phyloP scores from a whole-genome alignment of 306 rosid genomes.

The Rosa chinensis region DNA sequence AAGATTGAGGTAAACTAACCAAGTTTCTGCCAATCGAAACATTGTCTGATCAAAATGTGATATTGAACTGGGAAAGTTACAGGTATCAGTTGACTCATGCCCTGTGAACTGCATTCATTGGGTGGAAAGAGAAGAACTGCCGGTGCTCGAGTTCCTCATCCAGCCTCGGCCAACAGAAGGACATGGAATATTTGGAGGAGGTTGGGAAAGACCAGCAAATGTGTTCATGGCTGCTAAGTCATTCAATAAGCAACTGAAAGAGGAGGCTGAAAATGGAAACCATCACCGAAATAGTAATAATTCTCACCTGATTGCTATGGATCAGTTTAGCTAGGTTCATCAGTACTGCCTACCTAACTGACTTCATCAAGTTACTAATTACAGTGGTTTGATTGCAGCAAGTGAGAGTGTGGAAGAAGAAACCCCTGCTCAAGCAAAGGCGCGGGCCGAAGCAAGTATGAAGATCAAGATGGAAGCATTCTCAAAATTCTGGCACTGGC shows the following conservation, averaged over 20 bases:
- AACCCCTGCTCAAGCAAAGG: slow-evolving; percentile 71
- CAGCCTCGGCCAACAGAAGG: slow-evolving; percentile 68
- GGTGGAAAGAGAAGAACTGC: slow-evolving; percentile 62
- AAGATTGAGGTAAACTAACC: slow-evolving; percentile 50
- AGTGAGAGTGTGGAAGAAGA: slow-evolving; percentile 43
- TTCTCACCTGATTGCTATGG: neutral
- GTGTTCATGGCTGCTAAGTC: slow-evolving; percentile 70
- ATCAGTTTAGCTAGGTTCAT: neutral
- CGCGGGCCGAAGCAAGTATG: slow-evolving; percentile 52
- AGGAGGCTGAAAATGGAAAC: slow-evolving; percentile 17
- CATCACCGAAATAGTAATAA: slow-evolving; percentile 33
- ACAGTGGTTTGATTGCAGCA: slow-evolving; percentile 27
- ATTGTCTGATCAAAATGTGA: neutral
- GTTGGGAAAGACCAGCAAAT: slow-evolving; percentile 76
- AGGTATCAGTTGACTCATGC: slow-evolving; percentile 77
- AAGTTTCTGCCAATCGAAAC: neutral
- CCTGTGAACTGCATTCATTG: slow-evolving; percentile 78
- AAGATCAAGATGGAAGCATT: slow-evolving; percentile 49
- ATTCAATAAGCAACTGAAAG: slow-evolving; percentile 44
- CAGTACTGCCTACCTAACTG: neutral
- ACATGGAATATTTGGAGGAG: slow-evolving; percentile 79
- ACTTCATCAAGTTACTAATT: neutral
- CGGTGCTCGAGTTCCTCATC: slow-evolving; percentile 66
- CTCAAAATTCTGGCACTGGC: slow-evolving; percentile 49
- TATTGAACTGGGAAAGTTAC: slow-evolving; percentile 11